Percentiles rank a stretch among this genome's conserved stretches.
These are phyloP conservation scores for Clavariopsis aquatica DNA, from an alignment of 495 filamentous ascomycete species.

Conservation along the genomic window DNA sequence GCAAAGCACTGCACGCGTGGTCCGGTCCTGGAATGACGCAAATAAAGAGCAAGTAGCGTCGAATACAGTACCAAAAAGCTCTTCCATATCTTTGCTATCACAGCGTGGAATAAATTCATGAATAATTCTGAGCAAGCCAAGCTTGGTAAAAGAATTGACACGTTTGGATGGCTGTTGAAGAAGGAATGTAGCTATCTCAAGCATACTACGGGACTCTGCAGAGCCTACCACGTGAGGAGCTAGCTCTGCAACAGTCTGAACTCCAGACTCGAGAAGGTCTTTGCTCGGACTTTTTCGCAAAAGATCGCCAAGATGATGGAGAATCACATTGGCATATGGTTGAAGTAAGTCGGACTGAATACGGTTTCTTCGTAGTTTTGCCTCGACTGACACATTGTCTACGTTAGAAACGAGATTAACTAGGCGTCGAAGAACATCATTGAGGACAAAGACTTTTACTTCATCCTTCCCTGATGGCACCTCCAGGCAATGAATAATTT, in stretches of 20 bases:
- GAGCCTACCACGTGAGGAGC: slow-evolving; percentile 73
- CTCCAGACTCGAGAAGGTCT: slow-evolving; percentile 70
- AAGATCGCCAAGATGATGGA: slow-evolving; percentile 57
- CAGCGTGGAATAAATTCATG: slow-evolving; percentile 72
- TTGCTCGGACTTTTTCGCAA: slow-evolving; percentile 65
- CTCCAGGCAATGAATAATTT: slow-evolving; percentile 69
- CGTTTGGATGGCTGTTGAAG: slow-evolving; percentile 78
- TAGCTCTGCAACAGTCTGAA: slow-evolving; percentile 72
- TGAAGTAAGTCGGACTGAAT: slow-evolving; percentile 26
- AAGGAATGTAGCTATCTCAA: slow-evolving; percentile 75
- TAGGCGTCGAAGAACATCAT: slow-evolving; percentile 67
- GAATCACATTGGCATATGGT: slow-evolving; percentile 31
- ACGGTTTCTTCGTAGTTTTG: slow-evolving; percentile 21
- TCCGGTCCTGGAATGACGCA: slow-evolving; percentile 79
- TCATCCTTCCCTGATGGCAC: slow-evolving; percentile 80
- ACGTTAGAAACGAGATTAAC: slow-evolving; percentile 64
- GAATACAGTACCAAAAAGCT: slow-evolving; percentile 60
- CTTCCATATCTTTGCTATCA: slow-evolving; percentile 55
- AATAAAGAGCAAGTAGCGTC: slow-evolving; percentile 72
- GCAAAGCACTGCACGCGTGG: slow-evolving; percentile 69
- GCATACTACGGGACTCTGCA: slow-evolving; percentile 66
- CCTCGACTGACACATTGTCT: slow-evolving; percentile 40
- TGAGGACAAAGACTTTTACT: slow-evolving; percentile 79
- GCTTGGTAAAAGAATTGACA: slow-evolving; percentile 82
- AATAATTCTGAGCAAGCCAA: slow-evolving; percentile 70